Evolutionary conservation across 345 rosid species (phyloP), one percentile per base, ranked within the genome.

Genomic region (Passiflora organensis): DNA sequence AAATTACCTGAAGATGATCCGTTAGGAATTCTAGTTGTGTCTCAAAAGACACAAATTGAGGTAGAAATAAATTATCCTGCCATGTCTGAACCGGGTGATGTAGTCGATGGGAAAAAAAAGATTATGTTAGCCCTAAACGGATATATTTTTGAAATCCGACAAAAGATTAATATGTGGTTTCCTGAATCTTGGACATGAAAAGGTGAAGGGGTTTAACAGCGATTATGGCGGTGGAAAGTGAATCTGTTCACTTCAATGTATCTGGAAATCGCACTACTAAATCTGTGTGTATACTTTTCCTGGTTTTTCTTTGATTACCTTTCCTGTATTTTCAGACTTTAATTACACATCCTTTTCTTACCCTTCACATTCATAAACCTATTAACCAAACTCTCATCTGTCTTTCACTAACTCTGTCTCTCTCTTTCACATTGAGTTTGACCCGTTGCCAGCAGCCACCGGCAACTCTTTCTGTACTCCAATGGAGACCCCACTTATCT

Each of bases 381-480:
- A 60, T 50, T 38, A 41, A 25, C 59, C 58, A 32, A 16, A 21
- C 32, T 8, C 34, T 28, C 8, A 3, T 2, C 34, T 28, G 3
- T 28, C 34, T 21, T 10, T 28, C 1, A 37, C 23, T 22, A 39
- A 55, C 43, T 21, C 36, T 61, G 52, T 47, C 64, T 17, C 32
- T 53, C 63, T 55, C n/a, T n/a, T 63, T 75, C 81, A 68, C 43
- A 79, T 80, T 81, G 95, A 85, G 80, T 80, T 83, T 79, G 96
- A 85, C 95, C 89, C 78, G 74, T 76, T 66, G 89, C 89, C 96
- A 75, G n/a, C n/a, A n/a, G 80, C 91, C 85, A 83, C 78, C 83
- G 72, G 51, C 81, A 77, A 60, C 69, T 66, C 81, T 68, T 55
- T 70, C 71, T 64, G 62, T 60, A 12, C 65, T 62, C 78, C 75